Conservation (phyloP, 2,329 filamentous ascomycete genomes). For the Anthostomella pinea region DNA sequence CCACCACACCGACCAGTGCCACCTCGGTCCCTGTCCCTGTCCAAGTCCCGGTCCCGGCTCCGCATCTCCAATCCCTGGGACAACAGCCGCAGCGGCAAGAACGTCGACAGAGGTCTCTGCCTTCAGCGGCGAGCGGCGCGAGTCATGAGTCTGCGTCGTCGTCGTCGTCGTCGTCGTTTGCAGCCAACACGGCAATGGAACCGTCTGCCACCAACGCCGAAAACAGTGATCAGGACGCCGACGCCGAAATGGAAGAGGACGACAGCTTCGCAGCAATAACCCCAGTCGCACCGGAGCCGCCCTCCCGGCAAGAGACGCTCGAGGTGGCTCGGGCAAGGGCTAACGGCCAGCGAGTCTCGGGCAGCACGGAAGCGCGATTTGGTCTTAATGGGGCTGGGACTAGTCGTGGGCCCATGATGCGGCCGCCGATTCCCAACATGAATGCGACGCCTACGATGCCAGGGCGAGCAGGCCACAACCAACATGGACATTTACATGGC, state of each 20-base stretch:
- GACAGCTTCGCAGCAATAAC: conserved; percentile 53
- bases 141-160: conserved; percentile 14
- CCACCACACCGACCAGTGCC: conserved; percentile 20
- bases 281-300: conserved; percentile 28
- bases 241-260: conserved; percentile 55
- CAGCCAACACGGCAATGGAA: conserved; percentile 19
- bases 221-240: conserved; percentile 44
- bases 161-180: conserved; percentile 14
- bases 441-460: conserved; percentile 38
- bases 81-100: conserved; percentile 22
- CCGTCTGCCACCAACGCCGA: conserved; percentile 37
- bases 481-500: conserved; percentile 32
- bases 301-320: conserved; percentile 38
- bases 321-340: conserved; percentile 43
- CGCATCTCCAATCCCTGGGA: conserved; percentile 14
- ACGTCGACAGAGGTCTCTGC: conserved; percentile 17
- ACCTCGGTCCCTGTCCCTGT: no score
- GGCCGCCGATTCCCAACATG: conserved; percentile 46
- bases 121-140: conserved; percentile 14
- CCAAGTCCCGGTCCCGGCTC: conserved; percentile 8
- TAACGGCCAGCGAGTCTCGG: conserved; percentile 33
- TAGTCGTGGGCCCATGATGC: conserved; percentile 39
- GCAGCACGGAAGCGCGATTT: conserved; percentile 36
- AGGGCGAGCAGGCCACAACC: conserved; percentile 34
- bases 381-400: conserved; percentile 42